Evolutionary conservation across 345 rosid species (phyloP), one percentile per base, ranked within the genome.

Genomic region (Salix udensis): DNA sequence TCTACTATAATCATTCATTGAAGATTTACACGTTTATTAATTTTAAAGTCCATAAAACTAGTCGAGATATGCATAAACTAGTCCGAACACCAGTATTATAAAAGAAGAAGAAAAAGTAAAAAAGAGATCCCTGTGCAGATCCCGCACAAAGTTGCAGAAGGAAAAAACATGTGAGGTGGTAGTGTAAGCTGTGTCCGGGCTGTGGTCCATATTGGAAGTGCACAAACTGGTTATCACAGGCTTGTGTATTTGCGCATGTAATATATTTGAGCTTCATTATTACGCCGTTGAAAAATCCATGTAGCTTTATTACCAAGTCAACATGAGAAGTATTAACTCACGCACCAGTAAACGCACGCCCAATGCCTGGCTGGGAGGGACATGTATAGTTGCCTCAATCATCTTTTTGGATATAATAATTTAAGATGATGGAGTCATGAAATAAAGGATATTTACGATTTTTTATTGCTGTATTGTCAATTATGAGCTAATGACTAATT

Each of bases 131-230:
- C 11, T 28, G 26, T 26, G 21, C 13, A 69, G 1, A 13, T 26
- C 72, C 30, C 15, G 60, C 72, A 69, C 72, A 42, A 26, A 42
- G 46, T 36, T 16, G 62, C 23, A 50, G 62, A 19, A 5, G 58
- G 9, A 7, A 21, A 2, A 19, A 0, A 53, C 9, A 7, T 0
- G 21, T 19, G 60, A 19, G 62, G 5, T n/a, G 1, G 12, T 3
- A 9, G 24, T 21, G 23, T 6, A 52, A 7, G 58, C 7, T 12
- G 36, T 64, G 19, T 64, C 21, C 2, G 24, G 76, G 76, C 19
- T 40, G 76, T 64, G 76, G 76, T 74, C 70, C 76, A 62, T 19
- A 2, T 1, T 74, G 68, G 7, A 7, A 53, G 46, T 72, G 65
- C 48, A 53, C 10, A 30, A 7, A 53, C 44, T 28, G 62, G 39